Evolutionary conservation across 768 basidiomycete species (phyloP).

Genomic region (Filobasidium wieringae): DNA sequence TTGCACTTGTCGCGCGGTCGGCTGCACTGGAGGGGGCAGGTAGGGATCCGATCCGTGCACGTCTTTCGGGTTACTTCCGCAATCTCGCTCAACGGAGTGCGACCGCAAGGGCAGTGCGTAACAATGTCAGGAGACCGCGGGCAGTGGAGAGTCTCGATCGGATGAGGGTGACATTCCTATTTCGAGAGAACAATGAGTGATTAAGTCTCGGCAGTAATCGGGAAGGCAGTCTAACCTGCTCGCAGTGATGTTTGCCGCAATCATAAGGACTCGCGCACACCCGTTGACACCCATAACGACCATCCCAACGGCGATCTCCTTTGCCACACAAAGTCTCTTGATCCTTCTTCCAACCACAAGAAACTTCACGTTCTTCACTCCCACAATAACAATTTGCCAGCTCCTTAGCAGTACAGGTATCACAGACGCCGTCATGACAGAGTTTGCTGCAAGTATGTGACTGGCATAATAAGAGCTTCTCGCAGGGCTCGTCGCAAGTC

Average conservation of each 20-base stretch:
- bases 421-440: slow-evolving; percentile 72
- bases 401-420: slow-evolving; percentile 51
- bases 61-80: slow-evolving; percentile 28
- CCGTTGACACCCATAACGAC: slow-evolving; percentile 52
- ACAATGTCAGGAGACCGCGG: slow-evolving; percentile 60
- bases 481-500: slow-evolving; percentile 41
- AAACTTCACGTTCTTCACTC: slow-evolving; percentile 47
- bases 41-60: slow-evolving; percentile 70
- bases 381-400: slow-evolving; percentile 69
- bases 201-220: too few species aligned
- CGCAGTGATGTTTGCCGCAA: slow-evolving; percentile 65
- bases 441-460: slow-evolving; percentile 54
- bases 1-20: slow-evolving; percentile 56
- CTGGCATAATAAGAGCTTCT: slow-evolving; percentile 46
- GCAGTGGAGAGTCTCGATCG: slow-evolving; percentile 49
- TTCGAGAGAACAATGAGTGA: too few species aligned
- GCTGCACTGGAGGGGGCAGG: slow-evolving; percentile 58
- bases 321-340: slow-evolving; percentile 34
- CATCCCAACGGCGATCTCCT: slow-evolving; percentile 51
- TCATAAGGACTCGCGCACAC: slow-evolving; percentile 58
- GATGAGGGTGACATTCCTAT: slow-evolving; percentile 61
- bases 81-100: slow-evolving; percentile 45
- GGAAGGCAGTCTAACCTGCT: slow-evolving; percentile 46
- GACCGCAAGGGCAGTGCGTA: slow-evolving; percentile 72
- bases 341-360: slow-evolving; percentile 47